Evolutionary conservation across 306 rosid genomes (phyloP).

Genomic region (Adenanthera pavonina): DNA sequence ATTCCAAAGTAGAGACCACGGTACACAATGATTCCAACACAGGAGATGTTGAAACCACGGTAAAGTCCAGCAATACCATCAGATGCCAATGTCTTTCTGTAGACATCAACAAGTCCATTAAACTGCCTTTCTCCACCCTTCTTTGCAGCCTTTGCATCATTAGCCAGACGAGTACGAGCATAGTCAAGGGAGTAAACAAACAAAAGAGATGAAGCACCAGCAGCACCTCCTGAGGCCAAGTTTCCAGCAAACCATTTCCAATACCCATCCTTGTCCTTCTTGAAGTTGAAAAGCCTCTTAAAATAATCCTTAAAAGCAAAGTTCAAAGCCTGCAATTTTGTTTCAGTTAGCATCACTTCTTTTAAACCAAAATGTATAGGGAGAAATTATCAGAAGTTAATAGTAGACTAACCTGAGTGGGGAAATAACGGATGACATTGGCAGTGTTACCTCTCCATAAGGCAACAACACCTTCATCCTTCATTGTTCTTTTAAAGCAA

Average conservation of each 20-base stretch:
- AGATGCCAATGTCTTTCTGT: slow-evolving; percentile 74
- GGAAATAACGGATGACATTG: slow-evolving; percentile 89
- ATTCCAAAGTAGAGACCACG: slow-evolving; percentile 93
- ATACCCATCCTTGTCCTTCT: slow-evolving; percentile 88
- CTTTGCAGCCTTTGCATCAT: slow-evolving; percentile 87
- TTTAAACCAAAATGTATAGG: not conserved
- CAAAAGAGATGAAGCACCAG: slow-evolving; percentile 86
- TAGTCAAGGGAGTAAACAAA: slow-evolving; percentile 87
- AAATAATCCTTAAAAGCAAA: slow-evolving; percentile 94
- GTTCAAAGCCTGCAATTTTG: slow-evolving; percentile 72
- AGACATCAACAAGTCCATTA: slow-evolving; percentile 86
- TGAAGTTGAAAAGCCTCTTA: slow-evolving; percentile 91
- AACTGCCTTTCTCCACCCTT: slow-evolving; percentile 93
- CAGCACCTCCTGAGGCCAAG: slow-evolving; percentile 90
- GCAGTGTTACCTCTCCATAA: slow-evolving; percentile 95
- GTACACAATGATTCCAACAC: slow-evolving; percentile 87
- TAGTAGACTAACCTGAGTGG: slow-evolving; percentile 62
- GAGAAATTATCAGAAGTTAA: not conserved
- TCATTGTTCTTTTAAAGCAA: slow-evolving; percentile 67
- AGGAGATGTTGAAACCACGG: slow-evolving; percentile 87
- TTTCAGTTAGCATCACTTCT: slow-evolving; percentile 27
- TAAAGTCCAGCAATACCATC: slow-evolving; percentile 89
- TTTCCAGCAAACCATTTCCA: slow-evolving; percentile 94
- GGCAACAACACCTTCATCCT: slow-evolving; percentile 70
- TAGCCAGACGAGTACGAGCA: slow-evolving; percentile 90